Conservation (phyloP, 768 basidiomycete genomes). For the Lanmaoa rubissima region DNA sequence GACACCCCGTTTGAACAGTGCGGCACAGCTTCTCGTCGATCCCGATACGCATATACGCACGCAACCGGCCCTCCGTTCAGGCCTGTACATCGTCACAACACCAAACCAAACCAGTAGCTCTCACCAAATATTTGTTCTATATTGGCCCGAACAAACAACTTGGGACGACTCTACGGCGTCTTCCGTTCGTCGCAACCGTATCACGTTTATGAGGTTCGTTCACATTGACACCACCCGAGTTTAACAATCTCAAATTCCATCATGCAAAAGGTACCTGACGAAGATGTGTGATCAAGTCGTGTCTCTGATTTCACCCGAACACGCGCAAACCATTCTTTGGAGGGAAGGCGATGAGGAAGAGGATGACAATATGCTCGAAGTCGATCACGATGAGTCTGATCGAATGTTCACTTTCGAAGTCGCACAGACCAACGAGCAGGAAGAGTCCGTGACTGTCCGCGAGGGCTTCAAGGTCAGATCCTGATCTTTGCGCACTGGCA, state of each 20-base stretch:
- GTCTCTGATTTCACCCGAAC: conserved; percentile 48
- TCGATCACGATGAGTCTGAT: conserved; percentile 42
- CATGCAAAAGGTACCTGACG: conserved; percentile 48
- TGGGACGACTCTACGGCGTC: conserved; percentile 51
- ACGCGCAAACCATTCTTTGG: conserved; percentile 47
- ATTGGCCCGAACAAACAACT: conserved; percentile 61
- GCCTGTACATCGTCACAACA: conserved; percentile 18
- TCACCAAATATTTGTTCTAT: conserved; percentile 45
- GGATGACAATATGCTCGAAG: conserved; percentile 23
- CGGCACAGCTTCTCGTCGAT: conserved; percentile 14
- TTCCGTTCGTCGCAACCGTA: conserved; percentile 49
- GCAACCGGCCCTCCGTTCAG: conserved; percentile 21
- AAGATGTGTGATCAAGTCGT: conserved; percentile 57
- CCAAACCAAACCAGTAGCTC: background rate
- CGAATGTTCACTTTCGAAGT: conserved; percentile 55
- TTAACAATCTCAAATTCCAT: background rate
- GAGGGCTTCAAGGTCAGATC: conserved; percentile 46
- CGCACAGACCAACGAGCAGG: conserved; percentile 51
- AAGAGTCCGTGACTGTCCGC: conserved; percentile 44
- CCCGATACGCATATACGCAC: background rate
- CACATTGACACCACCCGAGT: background rate
- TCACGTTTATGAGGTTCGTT: conserved; percentile 59
- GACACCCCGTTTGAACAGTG: conserved; percentile 1
- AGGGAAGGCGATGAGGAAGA: conserved; percentile 35
- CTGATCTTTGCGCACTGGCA: background rate